Conservation (phyloP, 192 early-diverging fungal genomes). For the Umbelopsis sp. region DNA sequence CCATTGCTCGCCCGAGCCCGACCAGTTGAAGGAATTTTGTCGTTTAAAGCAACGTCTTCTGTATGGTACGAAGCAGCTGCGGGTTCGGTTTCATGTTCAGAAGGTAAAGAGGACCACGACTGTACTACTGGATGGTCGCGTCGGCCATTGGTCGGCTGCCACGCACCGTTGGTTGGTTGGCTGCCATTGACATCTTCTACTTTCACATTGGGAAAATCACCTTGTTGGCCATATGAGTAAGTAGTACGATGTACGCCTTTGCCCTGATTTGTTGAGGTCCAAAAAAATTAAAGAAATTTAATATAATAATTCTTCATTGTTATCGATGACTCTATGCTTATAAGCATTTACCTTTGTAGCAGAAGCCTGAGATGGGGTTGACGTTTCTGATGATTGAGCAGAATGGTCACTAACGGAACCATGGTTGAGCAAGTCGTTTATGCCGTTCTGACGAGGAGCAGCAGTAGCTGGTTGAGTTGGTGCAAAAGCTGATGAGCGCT, state of each 20-base stretch:
- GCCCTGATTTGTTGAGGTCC: background rate
- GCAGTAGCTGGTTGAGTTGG: background rate
- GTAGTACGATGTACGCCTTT: constrained; percentile 5
- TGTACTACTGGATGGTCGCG: background rate
- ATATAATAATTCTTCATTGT: too few relatives aligned
- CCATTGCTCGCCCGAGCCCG: background rate
- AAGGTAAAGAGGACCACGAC: constrained; percentile 3
- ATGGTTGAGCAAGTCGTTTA: constrained; percentile 9
- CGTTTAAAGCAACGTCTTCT: background rate
- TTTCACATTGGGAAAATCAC: constrained; percentile 11
- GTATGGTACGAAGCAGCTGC: background rate
- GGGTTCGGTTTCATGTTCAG: background rate
- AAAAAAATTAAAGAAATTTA: too few relatives aligned
- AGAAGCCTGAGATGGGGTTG: background rate
- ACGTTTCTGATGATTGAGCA: background rate
- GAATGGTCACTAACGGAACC: background rate
- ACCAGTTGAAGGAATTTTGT: background rate
- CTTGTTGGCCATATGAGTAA: constrained; percentile 4
- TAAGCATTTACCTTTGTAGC: background rate
- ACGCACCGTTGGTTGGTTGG: background rate
- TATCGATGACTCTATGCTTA: too few relatives aligned
- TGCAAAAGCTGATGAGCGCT: background rate
- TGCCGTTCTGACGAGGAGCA: constrained; percentile 1
- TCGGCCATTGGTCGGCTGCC: background rate
- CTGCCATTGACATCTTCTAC: background rate